Percentiles rank a stretch among this genome's conserved stretches.
Conservation (phyloP, 768 basidiomycete species). For the Termitomyces sp. region DNA sequence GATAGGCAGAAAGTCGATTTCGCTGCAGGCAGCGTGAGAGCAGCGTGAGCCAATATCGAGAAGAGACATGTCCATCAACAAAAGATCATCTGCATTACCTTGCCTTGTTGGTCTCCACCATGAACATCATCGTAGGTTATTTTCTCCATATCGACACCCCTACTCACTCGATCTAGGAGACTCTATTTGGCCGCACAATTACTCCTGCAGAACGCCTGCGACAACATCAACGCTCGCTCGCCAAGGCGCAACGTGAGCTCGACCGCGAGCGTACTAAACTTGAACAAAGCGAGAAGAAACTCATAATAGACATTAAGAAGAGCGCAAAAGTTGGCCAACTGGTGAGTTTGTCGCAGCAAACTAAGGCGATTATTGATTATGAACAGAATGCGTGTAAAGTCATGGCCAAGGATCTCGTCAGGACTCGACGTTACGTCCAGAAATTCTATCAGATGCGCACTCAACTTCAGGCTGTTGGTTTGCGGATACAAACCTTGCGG, state of each 20-base stretch:
- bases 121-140: constrained; percentile 74
- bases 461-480: constrained; percentile 91
- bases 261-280: constrained; percentile 93
- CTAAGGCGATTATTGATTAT: constrained; percentile 15
- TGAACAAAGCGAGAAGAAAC: constrained; percentile 96
- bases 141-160: background rate
- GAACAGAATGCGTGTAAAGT: constrained; percentile 95
- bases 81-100: background rate
- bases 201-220: constrained; percentile 96
- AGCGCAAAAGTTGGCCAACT: constrained; percentile 94
- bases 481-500: constrained; percentile 93
- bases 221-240: constrained; percentile 93
- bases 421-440: constrained; percentile 91
- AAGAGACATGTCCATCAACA: constrained; percentile 25
- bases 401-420: constrained; percentile 97
- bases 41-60: constrained; percentile 63
- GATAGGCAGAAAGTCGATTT: constrained; percentile 76
- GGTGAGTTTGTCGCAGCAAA: constrained; percentile 38
- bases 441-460: constrained; percentile 99
- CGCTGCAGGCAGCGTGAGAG: constrained; percentile 50
- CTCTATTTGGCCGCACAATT: constrained; percentile 88
- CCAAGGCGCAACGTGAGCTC: constrained; percentile 96
- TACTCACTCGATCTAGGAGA: constrained; percentile 55
- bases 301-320: constrained; percentile 92
- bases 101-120: constrained; percentile 28